Conservation (phyloP, 805 yeast genomes). For the Cephaloascus albidus region DNA sequence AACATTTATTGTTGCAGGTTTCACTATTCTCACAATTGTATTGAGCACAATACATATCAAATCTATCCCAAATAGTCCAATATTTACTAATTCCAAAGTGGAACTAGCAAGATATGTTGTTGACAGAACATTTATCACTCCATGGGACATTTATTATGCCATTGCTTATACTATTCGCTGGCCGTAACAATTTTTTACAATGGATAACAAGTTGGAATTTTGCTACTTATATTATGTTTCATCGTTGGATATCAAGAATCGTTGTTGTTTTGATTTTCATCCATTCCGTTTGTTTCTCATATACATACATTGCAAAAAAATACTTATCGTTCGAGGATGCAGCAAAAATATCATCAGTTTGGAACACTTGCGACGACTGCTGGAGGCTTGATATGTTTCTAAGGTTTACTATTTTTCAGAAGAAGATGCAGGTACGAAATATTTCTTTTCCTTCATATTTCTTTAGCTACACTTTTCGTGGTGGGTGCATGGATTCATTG, state of each 20-base stretch:
- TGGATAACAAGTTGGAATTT: slow-evolving; percentile 51
- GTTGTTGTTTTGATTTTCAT: slow-evolving; percentile 15
- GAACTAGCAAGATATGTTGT: slow-evolving; percentile 34
- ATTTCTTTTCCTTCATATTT: slow-evolving; percentile 22
- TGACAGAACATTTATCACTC: too few relatives aligned
- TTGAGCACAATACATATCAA: too few relatives aligned
- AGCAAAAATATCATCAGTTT: too few relatives aligned
- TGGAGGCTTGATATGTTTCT: slow-evolving; percentile 15
- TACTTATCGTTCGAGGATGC: too few relatives aligned
- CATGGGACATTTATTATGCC: too few relatives aligned
- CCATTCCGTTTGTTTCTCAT: slow-evolving; percentile 17
- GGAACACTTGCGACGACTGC: slow-evolving; percentile 9
- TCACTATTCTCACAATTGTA: too few relatives aligned
- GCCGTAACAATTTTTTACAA: slow-evolving; percentile 52
- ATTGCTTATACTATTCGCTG: slow-evolving; percentile 44
- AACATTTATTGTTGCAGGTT: too few relatives aligned
- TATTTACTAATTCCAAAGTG: slow-evolving; percentile 28
- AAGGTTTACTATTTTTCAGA: slow-evolving; percentile 20
- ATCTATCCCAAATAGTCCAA: too few relatives aligned
- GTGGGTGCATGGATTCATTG: slow-evolving; percentile 28
- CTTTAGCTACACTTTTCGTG: slow-evolving; percentile 20
- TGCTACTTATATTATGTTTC: slow-evolving; percentile 30
- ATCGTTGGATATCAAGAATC: slow-evolving; percentile 34
- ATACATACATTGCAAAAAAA: slow-evolving; percentile 20
- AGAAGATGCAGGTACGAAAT: slow-evolving; percentile 24